phyloP scores from a whole-genome alignment of 495 filamentous ascomycete species.

The Friedmanniomyces endolithicus region DNA sequence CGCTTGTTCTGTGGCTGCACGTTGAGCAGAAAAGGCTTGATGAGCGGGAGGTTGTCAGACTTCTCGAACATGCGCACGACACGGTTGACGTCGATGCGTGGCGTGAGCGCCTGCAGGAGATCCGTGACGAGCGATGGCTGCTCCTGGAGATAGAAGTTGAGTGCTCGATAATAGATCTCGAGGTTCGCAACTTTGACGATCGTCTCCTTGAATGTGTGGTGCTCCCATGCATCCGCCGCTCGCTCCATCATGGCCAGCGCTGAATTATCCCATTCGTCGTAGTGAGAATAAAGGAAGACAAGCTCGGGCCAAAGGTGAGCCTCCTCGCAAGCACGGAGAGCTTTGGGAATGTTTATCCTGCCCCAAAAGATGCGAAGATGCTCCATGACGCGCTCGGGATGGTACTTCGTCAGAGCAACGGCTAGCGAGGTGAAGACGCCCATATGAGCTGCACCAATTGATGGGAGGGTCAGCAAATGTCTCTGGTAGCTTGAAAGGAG shows the following conservation, averaged over 20 bases:
- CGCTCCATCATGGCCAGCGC: slow-evolving; percentile 99
- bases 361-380: slow-evolving; percentile 99
- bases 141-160: slow-evolving; percentile 97
- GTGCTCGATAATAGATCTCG: slow-evolving; percentile 95
- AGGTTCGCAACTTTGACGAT: slow-evolving; percentile 95
- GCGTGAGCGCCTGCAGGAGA: slow-evolving; percentile 77
- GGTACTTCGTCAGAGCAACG: slow-evolving; percentile 90
- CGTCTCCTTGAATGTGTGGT: slow-evolving; percentile 99
- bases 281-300: slow-evolving; percentile 98
- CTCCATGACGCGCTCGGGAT: slow-evolving; percentile 94
- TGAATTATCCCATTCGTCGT: slow-evolving; percentile 98
- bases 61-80: slow-evolving; percentile 97
- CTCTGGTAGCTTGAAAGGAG: not conserved
- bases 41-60: slow-evolving; percentile 94
- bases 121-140: slow-evolving; percentile 93
- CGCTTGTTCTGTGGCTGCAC: slow-evolving; percentile 97
- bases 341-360: slow-evolving; percentile 93
- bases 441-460: slow-evolving; percentile 47
- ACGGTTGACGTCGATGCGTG: slow-evolving; percentile 93
- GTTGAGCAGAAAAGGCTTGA: slow-evolving; percentile 97
- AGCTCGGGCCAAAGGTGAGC: slow-evolving; percentile 95
- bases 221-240: slow-evolving; percentile 95
- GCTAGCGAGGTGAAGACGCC: slow-evolving; percentile 97
- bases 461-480: not conserved
- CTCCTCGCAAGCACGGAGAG: slow-evolving; percentile 90